Evolutionary conservation across 73 alveolate genomes (phyloP), one percentile per base, ranked within the genome.

Genomic region (Symbiodinium natans): DNA sequence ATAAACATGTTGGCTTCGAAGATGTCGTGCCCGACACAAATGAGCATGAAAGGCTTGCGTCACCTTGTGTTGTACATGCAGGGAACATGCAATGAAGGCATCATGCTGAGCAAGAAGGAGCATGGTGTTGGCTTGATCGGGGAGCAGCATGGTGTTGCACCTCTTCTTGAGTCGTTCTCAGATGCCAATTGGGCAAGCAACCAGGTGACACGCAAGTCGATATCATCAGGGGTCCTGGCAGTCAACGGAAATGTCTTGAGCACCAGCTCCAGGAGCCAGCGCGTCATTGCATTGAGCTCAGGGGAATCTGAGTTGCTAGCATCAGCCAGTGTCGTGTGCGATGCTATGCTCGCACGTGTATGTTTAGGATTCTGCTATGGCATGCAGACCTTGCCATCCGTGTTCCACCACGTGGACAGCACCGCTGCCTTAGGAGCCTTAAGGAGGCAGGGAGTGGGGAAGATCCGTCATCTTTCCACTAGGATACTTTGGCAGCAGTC

Each of bases 121-220:
- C 74, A 41, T 2, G 23, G n/a, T 27, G 93, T 52, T 8, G 59
- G 59, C 21, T 46, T 46, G 59, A 5, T 85, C 48, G 52, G 36
- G 19, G 52, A 48, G 23, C n/a, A 42, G 21, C 2, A 1, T 2
- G 56, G 3, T 8, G 7, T 11, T 85, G 93, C 29, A 17, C 5
- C 34, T 9, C 13, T 6, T 6, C 6, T 46, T 46, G 59, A 46
- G 13, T 46, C 59, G 21, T 46, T 46, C 13, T 9, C 54, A 10
- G 80, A 85, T n/a, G 4, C 40, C 52, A 82, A 87, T 87, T 56
- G 95, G n/a, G n/a, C 95, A 6, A 29, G 33, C 0, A 54, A 87
- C 42, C 6, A n/a, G 17, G 40, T n/a, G 19, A 59, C 96, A 1
- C 48, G 96, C 8, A 89, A 68, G 75, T 40, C 77, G 3, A 73